Percentiles rank a stretch among this genome's conserved stretches.
phyloP scores from a whole-genome alignment of 352 stramenopile species.

The Globisporangium okanoganense region DNA sequence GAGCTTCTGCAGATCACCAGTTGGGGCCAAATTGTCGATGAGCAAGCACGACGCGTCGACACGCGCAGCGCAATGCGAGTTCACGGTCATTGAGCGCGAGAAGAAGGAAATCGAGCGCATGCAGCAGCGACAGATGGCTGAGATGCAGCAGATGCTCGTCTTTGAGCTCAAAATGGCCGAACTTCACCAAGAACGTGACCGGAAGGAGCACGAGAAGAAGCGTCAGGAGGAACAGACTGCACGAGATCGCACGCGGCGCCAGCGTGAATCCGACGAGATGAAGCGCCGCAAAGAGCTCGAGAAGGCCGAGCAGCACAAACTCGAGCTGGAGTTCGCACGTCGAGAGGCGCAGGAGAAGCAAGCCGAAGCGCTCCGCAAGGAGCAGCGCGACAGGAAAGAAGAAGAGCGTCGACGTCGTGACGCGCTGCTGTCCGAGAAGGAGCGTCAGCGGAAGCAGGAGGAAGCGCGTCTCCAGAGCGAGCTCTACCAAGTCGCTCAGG shows the following conservation, averaged over 20 bases:
- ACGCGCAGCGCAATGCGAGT: conserved; percentile 26
- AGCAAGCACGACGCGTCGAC: conserved; percentile 12
- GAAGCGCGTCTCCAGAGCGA: conserved; percentile 51
- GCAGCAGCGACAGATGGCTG: conserved; percentile 49
- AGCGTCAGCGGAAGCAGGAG: conserved; percentile 51
- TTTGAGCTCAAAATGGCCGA: conserved; percentile 68
- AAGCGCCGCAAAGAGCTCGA: conserved; percentile 47
- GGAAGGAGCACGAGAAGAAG: conserved; percentile 44
- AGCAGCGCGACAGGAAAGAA: conserved; percentile 48
- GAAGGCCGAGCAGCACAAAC: conserved; percentile 39
- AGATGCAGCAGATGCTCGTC: conserved; percentile 69
- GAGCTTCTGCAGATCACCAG: conserved; percentile 55
- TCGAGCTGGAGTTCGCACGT: conserved; percentile 41
- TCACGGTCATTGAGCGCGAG: conserved; percentile 58
- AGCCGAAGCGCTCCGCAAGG: conserved; percentile 35
- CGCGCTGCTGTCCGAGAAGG: conserved; percentile 41
- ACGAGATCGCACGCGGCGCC: conserved; percentile 34
- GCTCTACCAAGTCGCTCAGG: conserved; percentile 35
- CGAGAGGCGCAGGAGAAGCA: conserved; percentile 41
- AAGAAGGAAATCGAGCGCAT: conserved; percentile 72
- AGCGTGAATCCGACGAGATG: conserved; percentile 53
- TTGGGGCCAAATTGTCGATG: conserved; percentile 28
- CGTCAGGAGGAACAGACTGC: conserved; percentile 37
- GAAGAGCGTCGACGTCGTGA: conserved; percentile 42
- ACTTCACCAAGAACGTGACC: conserved; percentile 45